Conservation (phyloP, 2,329 filamentous ascomycete species). For the Hirsutella minnesotensis region DNA sequence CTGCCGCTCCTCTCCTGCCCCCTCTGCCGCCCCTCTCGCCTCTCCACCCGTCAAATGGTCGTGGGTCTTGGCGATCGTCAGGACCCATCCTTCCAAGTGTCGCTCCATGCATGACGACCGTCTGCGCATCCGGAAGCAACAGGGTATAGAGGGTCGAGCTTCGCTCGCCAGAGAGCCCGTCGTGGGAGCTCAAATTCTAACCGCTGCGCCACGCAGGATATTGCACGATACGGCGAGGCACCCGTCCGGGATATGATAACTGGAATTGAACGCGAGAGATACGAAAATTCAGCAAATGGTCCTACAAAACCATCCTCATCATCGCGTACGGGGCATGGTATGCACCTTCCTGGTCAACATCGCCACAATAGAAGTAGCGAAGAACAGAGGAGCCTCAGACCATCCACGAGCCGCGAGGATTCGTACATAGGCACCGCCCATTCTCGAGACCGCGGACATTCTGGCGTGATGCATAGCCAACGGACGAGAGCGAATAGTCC, state of each 20-base stretch:
- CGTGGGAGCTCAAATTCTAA: not conserved
- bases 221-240: slow-evolving; percentile 65
- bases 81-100: not conserved
- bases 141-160: too few species aligned
- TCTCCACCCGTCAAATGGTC: not conserved
- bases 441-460: slow-evolving; percentile 40
- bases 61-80: not conserved
- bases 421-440: slow-evolving; percentile 27
- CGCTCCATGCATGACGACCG: not conserved
- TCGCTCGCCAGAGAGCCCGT: not conserved
- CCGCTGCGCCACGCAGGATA: slow-evolving; percentile 40
- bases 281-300: slow-evolving; percentile 32
- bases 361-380: slow-evolving; percentile 62
- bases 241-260: slow-evolving; percentile 60
- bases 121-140: too few species aligned
- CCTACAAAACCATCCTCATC: slow-evolving; percentile 53
- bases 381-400: slow-evolving; percentile 53
- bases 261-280: slow-evolving; percentile 59
- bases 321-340: slow-evolving; percentile 44
- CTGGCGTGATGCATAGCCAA: slow-evolving; percentile 31
- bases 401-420: slow-evolving; percentile 67
- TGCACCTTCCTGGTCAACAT: slow-evolving; percentile 51
- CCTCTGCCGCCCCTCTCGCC: slow-evolving; percentile 1
- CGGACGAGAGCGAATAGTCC: slow-evolving; percentile 64
- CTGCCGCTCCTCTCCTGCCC: slow-evolving; percentile 9